Evolutionary conservation across 2,329 filamentous ascomycete genomes (phyloP), one percentile per base, ranked within the genome.

Genomic region (Reticulascus tulasneorum): DNA sequence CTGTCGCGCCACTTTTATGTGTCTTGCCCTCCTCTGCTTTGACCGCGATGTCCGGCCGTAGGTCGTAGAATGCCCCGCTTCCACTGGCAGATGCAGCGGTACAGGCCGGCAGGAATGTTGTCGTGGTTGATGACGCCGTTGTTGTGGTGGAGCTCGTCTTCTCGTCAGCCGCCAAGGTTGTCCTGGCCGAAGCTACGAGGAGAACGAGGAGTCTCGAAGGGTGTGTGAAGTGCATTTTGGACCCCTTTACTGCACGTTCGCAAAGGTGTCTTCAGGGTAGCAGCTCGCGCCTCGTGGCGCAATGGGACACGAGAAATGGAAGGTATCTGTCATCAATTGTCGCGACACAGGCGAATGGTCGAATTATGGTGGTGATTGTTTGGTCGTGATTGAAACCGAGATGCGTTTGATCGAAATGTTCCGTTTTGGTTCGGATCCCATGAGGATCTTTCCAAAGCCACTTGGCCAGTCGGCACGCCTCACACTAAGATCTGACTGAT

Each of bases 61-160:
- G 59, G 45, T 80, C 76, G 54, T 74, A 79, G 59, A 77, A 80
- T 21, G 73, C 69, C 35, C 75, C 75, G 40, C 62, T 71, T 45
- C 71, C 73, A 24, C 66, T 69, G 4, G 70, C 69, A 9, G 74
- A 72, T 7, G 72, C 70, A 1, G 75, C 75, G 7, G 75, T 79
- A 50, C 76, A 80, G 21, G 69, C 64, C 18, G 68, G 68, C 8
- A 58, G 59, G 19, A 62, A 62, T 2, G 66, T 54, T 2, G 71
- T 71, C 1, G 63, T 56, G 6, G 67, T 61, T 9, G 37, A 24
- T 6, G 40, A 35, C 21, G 40, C 28, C 9, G 31, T 36, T n/a
- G n/a, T n/a, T n/a, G n/a, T n/a, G n/a, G n/a, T n/a, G n/a, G n/a
- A n/a, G n/a, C n/a, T n/a, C 20, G 65, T 52, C 5, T 58, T 48